phyloP scores from a whole-genome alignment of 108 stramenopile species.

The Cyclotella distinguenda region DNA sequence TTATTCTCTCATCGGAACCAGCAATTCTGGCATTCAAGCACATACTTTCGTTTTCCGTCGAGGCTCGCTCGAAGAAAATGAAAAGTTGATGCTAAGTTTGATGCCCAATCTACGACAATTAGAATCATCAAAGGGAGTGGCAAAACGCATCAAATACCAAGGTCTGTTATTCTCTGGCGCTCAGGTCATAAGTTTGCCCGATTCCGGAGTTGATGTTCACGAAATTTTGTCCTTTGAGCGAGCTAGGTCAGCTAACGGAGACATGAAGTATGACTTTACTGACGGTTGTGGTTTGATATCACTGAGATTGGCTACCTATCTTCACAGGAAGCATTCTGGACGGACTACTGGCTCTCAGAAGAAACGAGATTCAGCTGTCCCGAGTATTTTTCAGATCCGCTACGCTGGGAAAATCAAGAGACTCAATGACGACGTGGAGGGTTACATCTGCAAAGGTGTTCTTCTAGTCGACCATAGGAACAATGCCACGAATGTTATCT shows the following conservation, averaged over 20 bases:
- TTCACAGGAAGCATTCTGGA: neutral
- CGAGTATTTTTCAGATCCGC: constrained; percentile 1
- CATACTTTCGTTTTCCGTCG: neutral
- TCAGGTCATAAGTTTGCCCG: neutral
- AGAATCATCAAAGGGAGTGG: neutral
- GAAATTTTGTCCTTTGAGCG: neutral
- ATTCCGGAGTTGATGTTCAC: neutral
- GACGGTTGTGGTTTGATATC: constrained; percentile 5
- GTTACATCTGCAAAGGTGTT: constrained; percentile 1
- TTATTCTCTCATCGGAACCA: neutral
- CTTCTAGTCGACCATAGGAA: constrained; percentile 3
- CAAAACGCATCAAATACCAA: constrained; percentile 4
- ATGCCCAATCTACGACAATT: neutral
- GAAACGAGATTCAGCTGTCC: neutral
- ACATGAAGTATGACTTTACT: neutral
- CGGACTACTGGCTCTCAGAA: neutral
- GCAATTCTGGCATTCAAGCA: neutral
- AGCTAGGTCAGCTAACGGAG: neutral
- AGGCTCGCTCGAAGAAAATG: neutral
- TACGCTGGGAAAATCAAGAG: neutral
- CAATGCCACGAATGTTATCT: neutral
- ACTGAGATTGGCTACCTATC: neutral
- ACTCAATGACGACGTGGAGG: neutral
- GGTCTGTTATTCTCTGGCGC: constrained; percentile 3
- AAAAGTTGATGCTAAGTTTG: neutral